Conservation (phyloP, 2,329 filamentous ascomycete genomes). For the Calonectria ilicicola region DNA sequence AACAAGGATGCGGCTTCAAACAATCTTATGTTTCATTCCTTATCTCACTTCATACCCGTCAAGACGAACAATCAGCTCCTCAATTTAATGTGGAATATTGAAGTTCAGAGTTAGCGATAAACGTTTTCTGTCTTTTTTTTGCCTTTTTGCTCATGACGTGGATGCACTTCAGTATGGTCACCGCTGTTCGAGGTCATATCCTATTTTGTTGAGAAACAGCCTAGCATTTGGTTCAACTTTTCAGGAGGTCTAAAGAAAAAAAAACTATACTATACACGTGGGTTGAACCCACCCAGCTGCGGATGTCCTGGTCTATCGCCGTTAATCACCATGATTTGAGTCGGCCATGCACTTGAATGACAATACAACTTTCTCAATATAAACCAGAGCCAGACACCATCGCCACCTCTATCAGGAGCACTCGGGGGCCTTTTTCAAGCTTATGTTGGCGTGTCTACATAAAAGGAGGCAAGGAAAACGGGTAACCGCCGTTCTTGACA, state of each 20-base stretch:
- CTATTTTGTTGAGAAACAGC: background rate
- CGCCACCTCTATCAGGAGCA: background rate
- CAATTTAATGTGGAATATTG: too few species aligned
- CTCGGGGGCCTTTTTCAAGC: background rate
- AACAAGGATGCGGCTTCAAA: too few species aligned
- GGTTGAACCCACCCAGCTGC: background rate
- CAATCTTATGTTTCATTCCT: background rate
- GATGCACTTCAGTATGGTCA: too few species aligned
- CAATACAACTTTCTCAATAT: too few species aligned
- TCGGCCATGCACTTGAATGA: too few species aligned
- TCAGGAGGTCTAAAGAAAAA: background rate
- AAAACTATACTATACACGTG: conserved; percentile 19
- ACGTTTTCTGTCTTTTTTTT: too few species aligned
- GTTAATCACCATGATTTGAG: background rate
- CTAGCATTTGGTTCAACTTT: background rate
- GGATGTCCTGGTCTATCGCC: background rate
- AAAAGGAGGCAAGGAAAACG: conserved; percentile 94
- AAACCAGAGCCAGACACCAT: background rate
- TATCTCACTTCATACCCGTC: background rate
- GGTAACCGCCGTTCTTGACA: conserved; percentile 94
- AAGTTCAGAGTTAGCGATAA: too few species aligned
- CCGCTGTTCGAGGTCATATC: too few species aligned
- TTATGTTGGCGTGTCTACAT: conserved; percentile 55
- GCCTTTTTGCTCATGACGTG: background rate
- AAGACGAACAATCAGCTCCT: too few species aligned